phyloP scores from a whole-genome alignment of 768 basidiomycete genomes.

The Calocybe cyanea region DNA sequence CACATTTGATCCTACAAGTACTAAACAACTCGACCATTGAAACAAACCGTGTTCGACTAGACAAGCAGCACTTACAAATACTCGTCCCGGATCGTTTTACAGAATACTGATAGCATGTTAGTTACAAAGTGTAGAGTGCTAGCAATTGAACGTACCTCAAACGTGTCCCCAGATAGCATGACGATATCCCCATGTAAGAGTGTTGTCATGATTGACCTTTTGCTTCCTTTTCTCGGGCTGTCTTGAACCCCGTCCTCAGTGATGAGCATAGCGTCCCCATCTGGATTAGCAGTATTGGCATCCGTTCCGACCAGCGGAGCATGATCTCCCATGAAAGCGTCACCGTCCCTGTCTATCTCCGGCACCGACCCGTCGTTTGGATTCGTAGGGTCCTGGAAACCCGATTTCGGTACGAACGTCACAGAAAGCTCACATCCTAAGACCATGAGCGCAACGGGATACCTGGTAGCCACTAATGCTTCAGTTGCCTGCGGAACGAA shows the following conservation, averaged over 20 bases:
- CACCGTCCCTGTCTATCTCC: conserved; percentile 1
- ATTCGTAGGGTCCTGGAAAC: conserved; percentile 12
- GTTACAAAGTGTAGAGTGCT: background rate
- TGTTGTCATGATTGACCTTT: conserved; percentile 24
- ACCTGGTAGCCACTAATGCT: conserved; percentile 23
- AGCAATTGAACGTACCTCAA: conserved; percentile 29
- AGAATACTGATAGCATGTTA: conserved; percentile 32
- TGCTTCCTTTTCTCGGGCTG: conserved; percentile 1
- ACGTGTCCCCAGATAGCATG: conserved; percentile 37
- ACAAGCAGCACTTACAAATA: conserved; percentile 31
- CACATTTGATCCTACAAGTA: conserved; percentile 7
- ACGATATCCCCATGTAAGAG: conserved; percentile 43
- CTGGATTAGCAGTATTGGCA: too few species aligned
- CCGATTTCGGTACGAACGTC: conserved; percentile 23
- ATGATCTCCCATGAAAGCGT: conserved; percentile 1
- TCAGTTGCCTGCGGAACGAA: conserved; percentile 16
- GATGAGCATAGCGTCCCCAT: too few species aligned
- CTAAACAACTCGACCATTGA: conserved; percentile 6
- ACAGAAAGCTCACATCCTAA: conserved; percentile 36
- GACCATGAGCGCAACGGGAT: conserved; percentile 28
- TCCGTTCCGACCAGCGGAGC: background rate
- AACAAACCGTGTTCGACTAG: background rate
- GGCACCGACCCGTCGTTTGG: background rate
- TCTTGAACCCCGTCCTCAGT: too few species aligned
- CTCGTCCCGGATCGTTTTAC: conserved; percentile 41